phyloP scores from a whole-genome alignment of 1,284 basidiomycete genomes.

The Athelia psychrophila region DNA sequence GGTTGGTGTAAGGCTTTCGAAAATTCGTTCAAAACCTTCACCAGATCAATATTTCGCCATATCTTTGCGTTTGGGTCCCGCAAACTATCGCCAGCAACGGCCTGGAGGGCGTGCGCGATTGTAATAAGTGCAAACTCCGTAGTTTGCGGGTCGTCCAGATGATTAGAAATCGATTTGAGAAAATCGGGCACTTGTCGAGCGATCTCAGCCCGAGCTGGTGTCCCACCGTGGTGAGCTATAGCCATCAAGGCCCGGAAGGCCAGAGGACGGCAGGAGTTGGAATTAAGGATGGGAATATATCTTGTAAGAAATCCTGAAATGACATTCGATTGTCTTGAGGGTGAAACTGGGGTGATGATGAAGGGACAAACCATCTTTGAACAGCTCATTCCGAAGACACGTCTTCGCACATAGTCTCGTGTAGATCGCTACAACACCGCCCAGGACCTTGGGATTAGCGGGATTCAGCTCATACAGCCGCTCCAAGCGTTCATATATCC shows the following conservation, averaged over 20 bases:
- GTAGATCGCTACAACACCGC: slow-evolving; percentile 58
- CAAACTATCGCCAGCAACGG: slow-evolving; percentile 33
- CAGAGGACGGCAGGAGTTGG: slow-evolving; percentile 43
- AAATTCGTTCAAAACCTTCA: too few relatives aligned
- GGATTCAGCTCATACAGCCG: slow-evolving; percentile 33
- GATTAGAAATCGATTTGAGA: slow-evolving; percentile 41
- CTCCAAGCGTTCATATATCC: slow-evolving; percentile 47
- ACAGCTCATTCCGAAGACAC: slow-evolving; percentile 53
- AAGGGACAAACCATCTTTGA: slow-evolving; percentile 42
- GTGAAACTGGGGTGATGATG: background rate
- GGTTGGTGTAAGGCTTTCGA: too few relatives aligned
- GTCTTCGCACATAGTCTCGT: slow-evolving; percentile 61
- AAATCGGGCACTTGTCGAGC: slow-evolving; percentile 39
- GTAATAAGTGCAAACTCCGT: slow-evolving; percentile 50
- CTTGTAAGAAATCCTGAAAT: slow-evolving; percentile 48
- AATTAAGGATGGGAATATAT: slow-evolving; percentile 50
- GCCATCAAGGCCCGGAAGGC: slow-evolving; percentile 52
- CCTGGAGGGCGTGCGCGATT: slow-evolving; percentile 47
- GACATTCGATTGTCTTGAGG: background rate
- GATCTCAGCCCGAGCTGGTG: slow-evolving; percentile 45
- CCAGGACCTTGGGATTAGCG: slow-evolving; percentile 39
- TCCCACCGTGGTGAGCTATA: slow-evolving; percentile 61
- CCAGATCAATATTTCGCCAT: too few relatives aligned
- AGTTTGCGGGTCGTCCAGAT: slow-evolving; percentile 46
- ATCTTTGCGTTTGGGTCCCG: too few relatives aligned